Evolutionary conservation across 371 early-diverging fungal genomes (phyloP), one percentile per base, ranked within the genome.

Genomic region (Lichtheimia ornata): DNA sequence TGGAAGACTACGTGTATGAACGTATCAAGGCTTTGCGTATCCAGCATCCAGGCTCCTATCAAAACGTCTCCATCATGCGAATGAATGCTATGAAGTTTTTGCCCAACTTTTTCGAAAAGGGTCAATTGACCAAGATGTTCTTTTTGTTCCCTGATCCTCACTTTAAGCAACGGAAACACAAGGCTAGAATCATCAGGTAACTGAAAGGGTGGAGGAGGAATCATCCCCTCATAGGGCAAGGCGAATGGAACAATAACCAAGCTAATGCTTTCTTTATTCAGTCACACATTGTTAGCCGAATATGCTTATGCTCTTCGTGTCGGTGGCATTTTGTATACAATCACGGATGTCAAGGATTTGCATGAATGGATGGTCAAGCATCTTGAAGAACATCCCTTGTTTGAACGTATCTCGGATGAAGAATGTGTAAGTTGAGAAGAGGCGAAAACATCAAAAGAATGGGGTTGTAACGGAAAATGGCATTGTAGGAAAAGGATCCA

Each of bases 1-100:
- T 99, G 12, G 89, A 91, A 60, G 93, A 96, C 44, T 99, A 97
- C 66, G 97, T 99, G 1, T 83, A 88, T 65, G 81, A 91, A 71
- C 83, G 93, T 53, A 97, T 99, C 71, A 82, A 88, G 54, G 98
- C 95, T 1, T 79, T 98, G 41, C 89, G 99, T 20, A 70, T 67
- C 22, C 89, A 94, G 67, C 86, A 94, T 27, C 81, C 91, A 42
- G 91, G 88, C 61, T 82, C 87, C 42, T 98, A 95, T 74, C 91
- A 95, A 65, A 99, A 99, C 72, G 88, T 95, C 2, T 90, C 94
- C 0, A 94, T 98, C 44, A 90, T 97, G 77, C 88, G 99, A 44
- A 97, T 97, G 88, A 99, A 99, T 77, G 98, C 97, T 56, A 96
- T 99, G 95, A 97, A 99, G 76, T 99, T 97, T 72, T 74, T 97